Conservation (phyloP, 2,329 filamentous ascomycete genomes). For the Cladosporium velox region DNA sequence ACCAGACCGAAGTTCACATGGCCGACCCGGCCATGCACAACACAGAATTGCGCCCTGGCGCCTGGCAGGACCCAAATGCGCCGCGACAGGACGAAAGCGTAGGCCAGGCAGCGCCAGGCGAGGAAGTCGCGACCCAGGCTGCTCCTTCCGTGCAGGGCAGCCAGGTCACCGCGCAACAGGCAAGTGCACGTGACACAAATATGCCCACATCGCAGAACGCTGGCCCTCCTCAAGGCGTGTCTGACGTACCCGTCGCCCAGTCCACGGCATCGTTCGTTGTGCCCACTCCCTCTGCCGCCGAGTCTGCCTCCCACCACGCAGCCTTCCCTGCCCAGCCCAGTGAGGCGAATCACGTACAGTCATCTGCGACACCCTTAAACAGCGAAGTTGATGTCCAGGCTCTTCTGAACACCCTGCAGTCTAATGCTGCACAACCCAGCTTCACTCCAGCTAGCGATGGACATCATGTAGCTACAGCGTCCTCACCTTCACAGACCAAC, state of each 20-base stretch:
- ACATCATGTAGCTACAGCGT: conserved; percentile 30
- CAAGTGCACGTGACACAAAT: conserved; percentile 16
- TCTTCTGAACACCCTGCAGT: conserved; percentile 46
- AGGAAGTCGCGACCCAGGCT: conserved; percentile 13
- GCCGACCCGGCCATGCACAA: conserved; percentile 37
- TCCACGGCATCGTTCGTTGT: conserved; percentile 10
- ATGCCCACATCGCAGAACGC: conserved; percentile 1
- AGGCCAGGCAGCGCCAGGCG: background rate
- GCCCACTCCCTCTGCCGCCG: conserved; percentile 1
- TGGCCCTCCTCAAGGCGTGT: conserved; percentile 15
- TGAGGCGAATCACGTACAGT: conserved; percentile 4
- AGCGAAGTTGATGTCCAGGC: conserved; percentile 49
- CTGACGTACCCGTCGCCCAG: conserved; percentile 15
- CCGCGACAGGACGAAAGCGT: background rate
- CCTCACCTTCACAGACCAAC: conserved; percentile 30
- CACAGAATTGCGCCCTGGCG: conserved; percentile 36
- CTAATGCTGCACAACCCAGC: conserved; percentile 18
- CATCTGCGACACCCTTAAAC: conserved; percentile 24
- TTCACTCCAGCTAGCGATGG: conserved; percentile 36
- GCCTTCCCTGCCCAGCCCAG: conserved; percentile 5
- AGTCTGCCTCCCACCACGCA: conserved; percentile 20
- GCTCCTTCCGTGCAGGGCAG: conserved; percentile 4
- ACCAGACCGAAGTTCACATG: conserved; percentile 64
- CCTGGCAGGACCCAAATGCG: conserved; percentile 37
- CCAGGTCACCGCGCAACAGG: conserved; percentile 9